phyloP scores from a whole-genome alignment of 1,139 yeast species.

The Eremothecium sinecaudum region DNA sequence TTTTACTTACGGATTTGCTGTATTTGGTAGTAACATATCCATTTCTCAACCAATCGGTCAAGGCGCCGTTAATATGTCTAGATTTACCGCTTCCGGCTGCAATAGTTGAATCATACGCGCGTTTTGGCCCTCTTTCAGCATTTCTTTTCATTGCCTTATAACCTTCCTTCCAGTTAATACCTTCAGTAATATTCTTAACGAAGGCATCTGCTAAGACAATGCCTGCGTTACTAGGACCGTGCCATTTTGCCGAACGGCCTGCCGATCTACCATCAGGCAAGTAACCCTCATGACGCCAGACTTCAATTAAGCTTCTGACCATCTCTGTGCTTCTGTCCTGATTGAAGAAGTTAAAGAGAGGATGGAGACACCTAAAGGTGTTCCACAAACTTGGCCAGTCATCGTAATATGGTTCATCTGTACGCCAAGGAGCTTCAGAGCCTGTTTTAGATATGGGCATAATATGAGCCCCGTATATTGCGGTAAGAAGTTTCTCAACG shows the following conservation, averaged over 20 bases:
- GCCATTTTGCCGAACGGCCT: constrained; percentile 35
- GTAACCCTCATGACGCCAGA: constrained; percentile 33
- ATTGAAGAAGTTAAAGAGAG: constrained; percentile 31
- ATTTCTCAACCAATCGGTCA: constrained; percentile 31
- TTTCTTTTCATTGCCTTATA: constrained; percentile 34
- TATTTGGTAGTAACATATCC: constrained; percentile 32
- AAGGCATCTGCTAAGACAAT: constrained; percentile 37
- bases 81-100: constrained; percentile 30
- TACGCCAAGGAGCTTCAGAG: constrained; percentile 30
- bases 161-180: constrained; percentile 32
- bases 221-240: constrained; percentile 37
- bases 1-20: constrained; percentile 34
- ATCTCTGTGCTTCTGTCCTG: constrained; percentile 32
- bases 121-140: constrained; percentile 34
- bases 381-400: constrained; percentile 39
- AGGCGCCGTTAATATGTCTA: constrained; percentile 34
- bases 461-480: constrained; percentile 33
- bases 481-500: constrained; percentile 28
- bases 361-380: constrained; percentile 33
- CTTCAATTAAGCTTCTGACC: constrained; percentile 30
- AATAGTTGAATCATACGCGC: constrained; percentile 27
- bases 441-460: constrained; percentile 36
- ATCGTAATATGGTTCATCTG: constrained; percentile 32
- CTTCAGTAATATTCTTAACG: constrained; percentile 26
- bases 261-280: constrained; percentile 37